Evolutionary conservation across 2,329 filamentous ascomycete species (phyloP).

Genomic region (Pleomassaria siparia): DNA sequence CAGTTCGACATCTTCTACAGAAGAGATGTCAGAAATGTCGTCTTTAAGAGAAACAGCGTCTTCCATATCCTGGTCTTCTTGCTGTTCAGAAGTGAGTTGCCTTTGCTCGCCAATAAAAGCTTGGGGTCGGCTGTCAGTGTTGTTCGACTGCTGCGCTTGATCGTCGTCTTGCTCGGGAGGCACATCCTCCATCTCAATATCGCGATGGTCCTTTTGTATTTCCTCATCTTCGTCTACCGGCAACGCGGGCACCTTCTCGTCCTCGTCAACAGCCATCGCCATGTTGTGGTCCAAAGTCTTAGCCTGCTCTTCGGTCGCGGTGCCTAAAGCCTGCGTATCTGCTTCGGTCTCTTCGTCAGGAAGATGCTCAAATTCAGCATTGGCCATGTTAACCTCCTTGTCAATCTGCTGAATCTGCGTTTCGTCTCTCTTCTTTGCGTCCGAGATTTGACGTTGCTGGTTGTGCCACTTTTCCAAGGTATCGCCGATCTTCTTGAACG

Average conservation of each 20-base stretch:
- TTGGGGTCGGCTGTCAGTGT: constrained; percentile 41
- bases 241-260: constrained; percentile 35
- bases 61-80: constrained; percentile 44
- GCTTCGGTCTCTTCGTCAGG: constrained; percentile 77
- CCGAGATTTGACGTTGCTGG: constrained; percentile 76
- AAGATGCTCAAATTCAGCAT: constrained; percentile 91
- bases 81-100: constrained; percentile 17
- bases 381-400: constrained; percentile 69
- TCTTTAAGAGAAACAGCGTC: constrained; percentile 40
- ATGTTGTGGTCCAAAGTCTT: constrained; percentile 84
- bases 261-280: constrained; percentile 72
- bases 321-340: constrained; percentile 91
- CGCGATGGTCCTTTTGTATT: constrained; percentile 39
- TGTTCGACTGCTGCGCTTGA: constrained; percentile 28
- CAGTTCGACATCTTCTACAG: constrained; percentile 51
- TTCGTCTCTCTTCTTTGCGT: constrained; percentile 49
- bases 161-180: constrained; percentile 28
- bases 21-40: constrained; percentile 35
- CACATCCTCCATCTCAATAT: constrained; percentile 52
- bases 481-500: constrained; percentile 94
- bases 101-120: constrained; percentile 50
- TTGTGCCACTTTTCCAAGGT: constrained; percentile 91
- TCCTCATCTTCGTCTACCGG: constrained; percentile 40
- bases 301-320: constrained; percentile 83
- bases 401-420: constrained; percentile 52